A percentile compares a stretch with the other conserved stretches of the same genome.
These are phyloP conservation scores for Kentomonas sorsogonicus DNA, from an alignment of 208 protist genomes.

Conservation along the genomic window DNA sequence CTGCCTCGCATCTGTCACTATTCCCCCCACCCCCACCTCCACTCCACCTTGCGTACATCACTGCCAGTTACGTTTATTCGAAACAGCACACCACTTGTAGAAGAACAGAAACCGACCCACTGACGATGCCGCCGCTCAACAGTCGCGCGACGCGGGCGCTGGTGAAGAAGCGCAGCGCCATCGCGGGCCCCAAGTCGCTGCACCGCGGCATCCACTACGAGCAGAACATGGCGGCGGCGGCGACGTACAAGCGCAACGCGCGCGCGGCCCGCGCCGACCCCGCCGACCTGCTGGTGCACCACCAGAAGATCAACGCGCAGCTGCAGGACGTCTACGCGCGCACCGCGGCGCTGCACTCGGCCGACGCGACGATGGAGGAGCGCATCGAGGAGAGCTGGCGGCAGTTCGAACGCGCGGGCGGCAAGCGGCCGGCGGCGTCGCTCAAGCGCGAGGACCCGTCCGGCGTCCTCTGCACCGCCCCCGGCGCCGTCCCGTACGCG, in stretches of 20 bases:
- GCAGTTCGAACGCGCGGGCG: slow-evolving; percentile 79
- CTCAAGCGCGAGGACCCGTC: slow-evolving; percentile 10
- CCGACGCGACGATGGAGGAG: slow-evolving; percentile 81
- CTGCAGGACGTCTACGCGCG: slow-evolving; percentile 79
- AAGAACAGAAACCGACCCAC: too few relatives aligned
- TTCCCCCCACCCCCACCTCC: too few relatives aligned
- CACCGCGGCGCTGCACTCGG: slow-evolving; percentile 60
- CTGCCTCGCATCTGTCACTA: too few relatives aligned
- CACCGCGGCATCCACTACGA: slow-evolving; percentile 84
- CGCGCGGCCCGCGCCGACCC: slow-evolving; percentile 42
- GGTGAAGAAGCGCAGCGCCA: slow-evolving; percentile 51
- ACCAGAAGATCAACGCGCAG: slow-evolving; percentile 80
- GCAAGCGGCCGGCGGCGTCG: slow-evolving; percentile 45
- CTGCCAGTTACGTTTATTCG: too few relatives aligned
- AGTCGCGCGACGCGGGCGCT: slow-evolving; percentile 63
- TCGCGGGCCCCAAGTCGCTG: slow-evolving; percentile 58
- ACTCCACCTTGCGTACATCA: too few relatives aligned
- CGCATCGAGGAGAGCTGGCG: slow-evolving; percentile 82
- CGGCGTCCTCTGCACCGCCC: slow-evolving; percentile 46
- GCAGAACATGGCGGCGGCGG: slow-evolving; percentile 34
- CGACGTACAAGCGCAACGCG: slow-evolving; percentile 38
- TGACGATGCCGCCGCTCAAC: slow-evolving; percentile 68
- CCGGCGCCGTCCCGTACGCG: slow-evolving; percentile 46
- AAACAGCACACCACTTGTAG: too few relatives aligned
- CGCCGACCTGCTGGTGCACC: slow-evolving; percentile 80